Base-by-base conservation (phyloP, 2,329 filamentous ascomycete species). In the Beauveria caledonica region DNA sequence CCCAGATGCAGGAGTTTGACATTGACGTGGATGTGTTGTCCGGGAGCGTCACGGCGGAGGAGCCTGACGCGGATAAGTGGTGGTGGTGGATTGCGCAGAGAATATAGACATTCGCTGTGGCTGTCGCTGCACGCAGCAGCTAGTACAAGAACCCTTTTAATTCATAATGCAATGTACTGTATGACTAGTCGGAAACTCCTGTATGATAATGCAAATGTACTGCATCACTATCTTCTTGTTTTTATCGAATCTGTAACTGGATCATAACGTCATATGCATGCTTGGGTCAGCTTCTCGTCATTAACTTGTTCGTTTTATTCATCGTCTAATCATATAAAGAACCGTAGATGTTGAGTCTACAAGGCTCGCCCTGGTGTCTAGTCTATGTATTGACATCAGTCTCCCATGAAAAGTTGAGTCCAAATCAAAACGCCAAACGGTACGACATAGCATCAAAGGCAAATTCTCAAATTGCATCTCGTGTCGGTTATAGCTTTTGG, bases 61-160 rank as follows among this genome's bases (percentile, higher is more conserved):
- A 82, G 10, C 80, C 86, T n/a, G 87, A 87, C 27, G 85, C 91
- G 36, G 86, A 88, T 60, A 87, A 84, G 72, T 97, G 93, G 92
- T 96, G 92, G 84, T 83, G 84, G 68, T 97, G 93, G 93, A 86
- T 97, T 69, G 90, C 86, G 2, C 82, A 87, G 70, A 85, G 87
- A 69, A 76, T 95, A 67, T 94, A 73, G 76, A 36, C 4, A 40
- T 29, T 8, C 13, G 19, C 11, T 23, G 11, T 36, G 33, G 33
- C 33, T 36, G 33, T 36, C 11, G 15, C 11, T 36, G 33, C 15
- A 36, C 11, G 33, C 33, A 15, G 33, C 33, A 36, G 33, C 33
- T 13, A 36, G 33, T 36, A 36, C 33, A 36, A 15, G 6, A 36
- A 0, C 5, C 5, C 10, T 36, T 13, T 2, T 36, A 3, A 6